Conservation (phyloP, 2,329 filamentous ascomycete species). For the Didymella segeticola region DNA sequence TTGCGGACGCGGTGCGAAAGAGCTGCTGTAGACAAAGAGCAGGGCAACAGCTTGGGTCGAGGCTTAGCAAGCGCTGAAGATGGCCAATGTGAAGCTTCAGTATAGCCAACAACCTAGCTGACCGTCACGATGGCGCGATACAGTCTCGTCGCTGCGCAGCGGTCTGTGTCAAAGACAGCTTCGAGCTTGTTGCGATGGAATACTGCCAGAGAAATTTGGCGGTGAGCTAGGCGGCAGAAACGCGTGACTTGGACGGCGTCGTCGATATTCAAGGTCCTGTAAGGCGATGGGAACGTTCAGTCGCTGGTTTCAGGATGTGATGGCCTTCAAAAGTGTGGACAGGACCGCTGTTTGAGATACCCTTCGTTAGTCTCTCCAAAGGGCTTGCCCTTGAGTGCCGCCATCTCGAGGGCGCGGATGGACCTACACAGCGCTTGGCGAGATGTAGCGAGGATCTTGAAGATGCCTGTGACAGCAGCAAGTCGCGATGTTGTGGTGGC, state of each 20-base stretch:
- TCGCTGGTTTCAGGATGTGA: constrained; percentile 14
- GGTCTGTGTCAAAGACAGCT: constrained; percentile 7
- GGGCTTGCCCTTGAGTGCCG: constrained; percentile 37
- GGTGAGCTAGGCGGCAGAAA: constrained; percentile 24
- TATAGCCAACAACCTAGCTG: background rate
- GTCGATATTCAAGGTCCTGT: constrained; percentile 18
- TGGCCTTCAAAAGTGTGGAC: constrained; percentile 19
- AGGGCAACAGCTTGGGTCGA: background rate
- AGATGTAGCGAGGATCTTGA: constrained; percentile 24
- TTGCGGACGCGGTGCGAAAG: background rate
- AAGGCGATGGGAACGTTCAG: background rate
- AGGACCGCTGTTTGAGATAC: constrained; percentile 31
- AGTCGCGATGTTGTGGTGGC: constrained; percentile 1
- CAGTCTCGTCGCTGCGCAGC: background rate
- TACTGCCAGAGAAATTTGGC: constrained; percentile 33
- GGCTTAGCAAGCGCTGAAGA: background rate
- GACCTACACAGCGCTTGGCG: constrained; percentile 41
- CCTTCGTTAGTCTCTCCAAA: constrained; percentile 41
- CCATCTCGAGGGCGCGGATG: constrained; percentile 39
- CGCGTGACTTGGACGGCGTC: constrained; percentile 15
- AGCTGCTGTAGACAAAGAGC: constrained; percentile 2
- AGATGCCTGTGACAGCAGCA: constrained; percentile 13
- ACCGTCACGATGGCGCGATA: background rate
- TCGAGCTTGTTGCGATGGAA: constrained; percentile 12
- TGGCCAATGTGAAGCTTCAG: background rate